Conservation (phyloP, 2,329 filamentous ascomycete genomes). For the Alternaria hordeiaustralica region DNA sequence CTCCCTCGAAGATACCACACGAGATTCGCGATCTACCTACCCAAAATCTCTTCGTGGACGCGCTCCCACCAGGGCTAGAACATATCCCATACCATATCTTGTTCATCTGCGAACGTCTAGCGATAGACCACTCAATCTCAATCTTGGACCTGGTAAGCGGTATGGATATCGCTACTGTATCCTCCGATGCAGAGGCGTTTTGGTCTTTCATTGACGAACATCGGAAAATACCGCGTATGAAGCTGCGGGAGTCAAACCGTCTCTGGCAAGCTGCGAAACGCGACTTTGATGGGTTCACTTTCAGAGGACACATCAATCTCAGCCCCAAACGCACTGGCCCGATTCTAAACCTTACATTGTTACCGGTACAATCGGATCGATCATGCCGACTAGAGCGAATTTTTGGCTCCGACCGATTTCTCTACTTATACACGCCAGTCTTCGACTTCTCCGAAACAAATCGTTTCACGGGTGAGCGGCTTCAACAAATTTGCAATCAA, state of each 20-base stretch:
- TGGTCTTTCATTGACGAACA: conserved; percentile 22
- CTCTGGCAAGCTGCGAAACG: conserved; percentile 36
- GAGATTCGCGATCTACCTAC: conserved; percentile 38
- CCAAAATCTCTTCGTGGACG: conserved; percentile 38
- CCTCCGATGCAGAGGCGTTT: conserved; percentile 23
- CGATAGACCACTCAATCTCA: conserved; percentile 17
- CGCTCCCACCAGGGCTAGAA: conserved; percentile 11
- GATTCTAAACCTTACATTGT: conserved; percentile 35
- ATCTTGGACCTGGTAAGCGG: conserved; percentile 21
- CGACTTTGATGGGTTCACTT: conserved; percentile 37
- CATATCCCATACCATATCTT: conserved; percentile 38
- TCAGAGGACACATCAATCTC: conserved; percentile 40
- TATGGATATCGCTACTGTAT: conserved; percentile 10
- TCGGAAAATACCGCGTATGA: neutral
- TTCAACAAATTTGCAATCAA: conserved; percentile 24
- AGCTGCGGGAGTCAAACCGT: conserved; percentile 18
- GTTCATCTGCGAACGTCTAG: conserved; percentile 43
- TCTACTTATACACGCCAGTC: conserved; percentile 49
- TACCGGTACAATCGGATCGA: conserved; percentile 34
- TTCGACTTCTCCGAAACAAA: conserved; percentile 23
- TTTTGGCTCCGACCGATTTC: conserved; percentile 51
- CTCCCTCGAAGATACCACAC: conserved; percentile 24
- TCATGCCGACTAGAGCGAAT: conserved; percentile 48
- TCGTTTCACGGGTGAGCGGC: conserved; percentile 13
- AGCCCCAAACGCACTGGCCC: conserved; percentile 19